Evolutionary conservation across 139 green algal genomes (phyloP).

Genomic region (Limnomonas spitsbergensis): DNA sequence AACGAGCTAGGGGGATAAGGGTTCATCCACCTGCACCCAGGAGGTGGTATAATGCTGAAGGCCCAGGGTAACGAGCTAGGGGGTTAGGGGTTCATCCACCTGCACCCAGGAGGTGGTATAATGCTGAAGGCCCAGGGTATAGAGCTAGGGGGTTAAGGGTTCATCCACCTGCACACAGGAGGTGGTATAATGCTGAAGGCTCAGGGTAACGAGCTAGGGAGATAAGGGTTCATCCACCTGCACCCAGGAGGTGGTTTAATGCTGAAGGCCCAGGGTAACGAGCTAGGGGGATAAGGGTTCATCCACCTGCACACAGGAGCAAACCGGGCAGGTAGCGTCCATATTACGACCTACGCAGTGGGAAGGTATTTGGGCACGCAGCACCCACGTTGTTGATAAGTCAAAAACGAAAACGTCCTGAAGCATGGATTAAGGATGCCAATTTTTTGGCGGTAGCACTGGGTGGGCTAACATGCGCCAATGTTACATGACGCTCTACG

Average conservation of each 20-base stretch:
- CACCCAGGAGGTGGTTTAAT: background rate
- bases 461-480: too few species aligned
- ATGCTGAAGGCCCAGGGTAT: background rate
- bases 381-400: too few species aligned
- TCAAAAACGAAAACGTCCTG: too few species aligned
- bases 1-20: background rate
- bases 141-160: background rate
- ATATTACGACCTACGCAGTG: too few species aligned
- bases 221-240: background rate
- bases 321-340: too few species aligned
- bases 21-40: constrained; percentile 34
- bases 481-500: too few species aligned
- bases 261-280: background rate
- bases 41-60: background rate
- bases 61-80: background rate
- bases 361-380: too few species aligned
- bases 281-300: background rate
- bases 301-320: background rate
- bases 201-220: background rate
- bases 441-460: too few species aligned
- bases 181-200: background rate
- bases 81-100: constrained; percentile 24
- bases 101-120: constrained; percentile 10
- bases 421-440: too few species aligned
- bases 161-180: constrained; percentile 32